Base-by-base conservation (phyloP, 192 early-diverging fungal species). In the Coemansia sp. region DNA sequence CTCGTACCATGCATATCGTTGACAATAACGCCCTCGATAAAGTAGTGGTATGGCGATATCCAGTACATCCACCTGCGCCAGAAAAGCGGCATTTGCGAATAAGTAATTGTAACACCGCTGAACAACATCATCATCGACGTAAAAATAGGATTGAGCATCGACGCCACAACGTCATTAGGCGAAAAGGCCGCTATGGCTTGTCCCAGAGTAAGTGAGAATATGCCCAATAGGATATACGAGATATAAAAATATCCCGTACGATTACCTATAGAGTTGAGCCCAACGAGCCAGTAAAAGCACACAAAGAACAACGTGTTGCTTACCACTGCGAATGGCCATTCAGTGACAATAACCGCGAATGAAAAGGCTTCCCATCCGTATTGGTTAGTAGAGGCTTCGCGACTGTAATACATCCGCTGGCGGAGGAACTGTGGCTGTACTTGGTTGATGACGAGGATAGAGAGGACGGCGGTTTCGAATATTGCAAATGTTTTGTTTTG, bases 231-330 rank as follows among this genome's bases (percentile, higher is more conserved):
- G 28, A 85, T 72, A 52, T 88, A 80, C 39, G 87, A 67, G n/a
- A 91, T 32, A 67, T 89, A 94, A 55, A 92, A 89, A 63, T 86
- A 92, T 40, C 87, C 85, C 3, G 76, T 81, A 52, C 86, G 70
- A 33, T 80, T 74, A 13, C 85, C 71, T 8, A 69, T 66, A 8
- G 33, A 58, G 43, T 82, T 83, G 37, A 94, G 82, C 2, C 90
- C 91, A n/a, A 87, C 84, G 23, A 88, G 85, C 88, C 89, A 94
- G 80, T 94, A 94, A 59, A 90, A 91, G 43, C 86, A 75, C n/a
- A 88, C 66, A 76, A 92, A 91, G 71, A 88, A 91, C 49, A 84
- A 53, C 0, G 91, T 89, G 52, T 85, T 75, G 23, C 86, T 74
- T 44, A 91, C 57, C 11, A 91, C 52, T 1, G 88, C 84, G 50